Evolutionary conservation across 2,329 filamentous ascomycete genomes (phyloP), one percentile per base, ranked within the genome.

Genomic region (Bipolaris cookei): DNA sequence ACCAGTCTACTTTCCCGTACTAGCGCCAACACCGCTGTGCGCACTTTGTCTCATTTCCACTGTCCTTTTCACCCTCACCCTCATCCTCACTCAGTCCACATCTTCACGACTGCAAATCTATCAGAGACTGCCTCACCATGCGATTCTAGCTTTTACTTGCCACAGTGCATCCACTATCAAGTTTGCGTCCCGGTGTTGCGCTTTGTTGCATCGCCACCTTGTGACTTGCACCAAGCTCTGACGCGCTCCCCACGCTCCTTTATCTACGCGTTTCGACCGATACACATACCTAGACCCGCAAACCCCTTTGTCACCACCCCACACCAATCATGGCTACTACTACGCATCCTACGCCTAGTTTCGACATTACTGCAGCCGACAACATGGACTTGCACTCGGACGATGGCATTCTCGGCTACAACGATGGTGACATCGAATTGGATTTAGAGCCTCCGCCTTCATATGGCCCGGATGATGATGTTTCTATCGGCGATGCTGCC

Each of bases 371-470:
- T 28, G 74, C 73, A 3, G 73, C 76, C 51, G 78, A 78, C 47
- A 80, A 80, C 53, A 86, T 86, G 84, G 83, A 86, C 61, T 78
- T 88, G 67, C 78, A 83, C 66, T 78, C 82, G 39, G 79, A 81
- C 21, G 67, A 74, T 54, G 80, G 74, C 34, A 51, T 23, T 35
- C 64, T 77, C 44, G 73, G 72, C 41, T 80, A 83, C 51, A 79
- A 78, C 49, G 82, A 86, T 53, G 83, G 84, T 52, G 84, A 86
- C 56, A 85, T 88, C 58, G 86, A 88, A 63, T 79, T 88, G 58
- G 85, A 86, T 63, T 82, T 58, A 76, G 73, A 70, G 11, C 62
- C 68, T 28, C 62, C 64, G 50, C 63, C 61, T 13, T 48, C 56
- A 8, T 42, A 58, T 7, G 14, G 43, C 4, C 54, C 65, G 28